Evolutionary conservation across 345 rosid genomes (phyloP).

Genomic region (Heritiera littoralis): DNA sequence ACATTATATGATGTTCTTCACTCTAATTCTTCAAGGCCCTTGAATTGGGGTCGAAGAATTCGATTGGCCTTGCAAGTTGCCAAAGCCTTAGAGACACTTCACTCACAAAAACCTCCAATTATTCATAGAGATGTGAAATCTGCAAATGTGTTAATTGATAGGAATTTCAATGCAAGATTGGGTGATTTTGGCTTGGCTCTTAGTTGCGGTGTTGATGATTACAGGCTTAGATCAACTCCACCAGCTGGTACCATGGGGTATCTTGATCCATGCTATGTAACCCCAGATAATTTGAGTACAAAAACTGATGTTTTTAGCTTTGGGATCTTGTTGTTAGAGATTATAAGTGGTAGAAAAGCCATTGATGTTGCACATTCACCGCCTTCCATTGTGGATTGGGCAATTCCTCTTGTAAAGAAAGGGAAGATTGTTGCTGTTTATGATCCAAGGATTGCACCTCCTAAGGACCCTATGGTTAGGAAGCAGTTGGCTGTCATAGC

Average conservation of each 20-base stretch:
- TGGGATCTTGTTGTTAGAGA: conserved; percentile 93
- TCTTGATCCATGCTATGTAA: conserved; percentile 92
- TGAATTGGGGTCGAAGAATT: conserved; percentile 81
- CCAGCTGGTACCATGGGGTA: conserved; percentile 99
- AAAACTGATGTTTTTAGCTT: conserved; percentile 97
- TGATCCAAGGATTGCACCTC: conserved; percentile 70
- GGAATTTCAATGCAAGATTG: conserved; percentile 80
- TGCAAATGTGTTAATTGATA: conserved; percentile 93
- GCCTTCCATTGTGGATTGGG: conserved; percentile 94
- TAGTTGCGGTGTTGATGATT: conserved; percentile 78
- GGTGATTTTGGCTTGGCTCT: conserved; percentile 97
- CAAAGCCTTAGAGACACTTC: conserved; percentile 72
- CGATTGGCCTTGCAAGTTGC: conserved; percentile 82
- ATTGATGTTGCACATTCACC: conserved; percentile 91
- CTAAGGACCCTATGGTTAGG: conserved; percentile 66
- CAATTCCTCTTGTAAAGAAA: conserved; percentile 81
- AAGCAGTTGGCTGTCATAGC: conserved; percentile 84
- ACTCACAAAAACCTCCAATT: conserved; percentile 74
- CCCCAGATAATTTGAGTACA: conserved; percentile 89
- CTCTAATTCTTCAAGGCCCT: conserved; percentile 49
- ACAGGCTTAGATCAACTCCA: conserved; percentile 79
- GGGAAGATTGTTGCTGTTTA: conserved; percentile 74
- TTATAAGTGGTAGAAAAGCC: conserved; percentile 92
- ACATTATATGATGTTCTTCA: conserved; percentile 89
- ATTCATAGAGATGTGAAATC: conserved; percentile 96